phyloP scores from a whole-genome alignment of 2,329 filamentous ascomycete species.

The Diaporthe helianthi region DNA sequence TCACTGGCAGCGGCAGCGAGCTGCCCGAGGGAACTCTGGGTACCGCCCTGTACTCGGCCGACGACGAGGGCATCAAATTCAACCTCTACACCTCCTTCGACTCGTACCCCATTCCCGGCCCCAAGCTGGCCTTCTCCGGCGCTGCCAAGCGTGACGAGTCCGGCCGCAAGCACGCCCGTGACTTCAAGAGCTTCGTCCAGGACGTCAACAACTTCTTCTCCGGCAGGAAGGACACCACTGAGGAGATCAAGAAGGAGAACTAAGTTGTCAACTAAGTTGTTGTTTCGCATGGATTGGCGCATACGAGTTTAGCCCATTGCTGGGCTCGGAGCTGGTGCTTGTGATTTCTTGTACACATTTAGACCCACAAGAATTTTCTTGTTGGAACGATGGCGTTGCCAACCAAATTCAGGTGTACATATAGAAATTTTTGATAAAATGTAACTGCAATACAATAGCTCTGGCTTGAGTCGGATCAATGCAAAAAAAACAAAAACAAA shows the following conservation, averaged over 20 bases:
- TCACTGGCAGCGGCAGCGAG: conserved; percentile 47
- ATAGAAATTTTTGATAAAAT: conserved; percentile 8
- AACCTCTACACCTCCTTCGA: conserved; percentile 36
- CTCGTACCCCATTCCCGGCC: conserved; percentile 41
- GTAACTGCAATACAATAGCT: conserved; percentile 8
- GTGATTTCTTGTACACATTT: conserved; percentile 19
- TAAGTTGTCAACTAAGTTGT: conserved; percentile 11
- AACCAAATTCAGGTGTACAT: conserved; percentile 23
- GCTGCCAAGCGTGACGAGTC: conserved; percentile 10
- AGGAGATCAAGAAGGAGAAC: not conserved
- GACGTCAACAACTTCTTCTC: conserved; percentile 22
- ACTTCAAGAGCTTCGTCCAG: conserved; percentile 25
- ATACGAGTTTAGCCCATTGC: not conserved
- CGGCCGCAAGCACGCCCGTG: conserved; percentile 12
- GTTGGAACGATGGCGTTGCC: conserved; percentile 1
- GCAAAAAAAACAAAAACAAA: not conserved
- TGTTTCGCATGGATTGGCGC: not conserved
- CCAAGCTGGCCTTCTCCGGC: conserved; percentile 38
- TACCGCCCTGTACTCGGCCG: conserved; percentile 38
- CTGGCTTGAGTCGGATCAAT: not conserved
- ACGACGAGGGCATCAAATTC: conserved; percentile 40
- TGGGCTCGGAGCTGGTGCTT: not conserved
- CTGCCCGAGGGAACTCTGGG: conserved; percentile 40
- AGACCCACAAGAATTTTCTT: not conserved
- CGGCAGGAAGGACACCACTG: conserved; percentile 1